Conservation (phyloP, 192 early-diverging fungal genomes). For the Rhizophlyctis rosea region DNA sequence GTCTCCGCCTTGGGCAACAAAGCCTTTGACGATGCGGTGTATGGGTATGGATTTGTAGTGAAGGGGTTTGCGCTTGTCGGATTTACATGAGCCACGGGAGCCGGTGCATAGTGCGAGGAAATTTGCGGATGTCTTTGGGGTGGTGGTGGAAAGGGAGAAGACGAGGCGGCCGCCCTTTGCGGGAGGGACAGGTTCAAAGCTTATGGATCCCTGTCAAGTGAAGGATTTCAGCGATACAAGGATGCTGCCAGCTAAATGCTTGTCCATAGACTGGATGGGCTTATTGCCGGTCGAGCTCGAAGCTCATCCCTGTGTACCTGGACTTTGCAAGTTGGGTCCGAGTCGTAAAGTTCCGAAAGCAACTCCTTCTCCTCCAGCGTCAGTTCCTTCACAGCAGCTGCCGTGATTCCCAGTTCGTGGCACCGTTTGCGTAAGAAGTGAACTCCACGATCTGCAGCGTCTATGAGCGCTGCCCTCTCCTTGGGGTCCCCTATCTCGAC, state of each 20-base stretch:
- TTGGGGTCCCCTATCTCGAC: constrained; percentile 18
- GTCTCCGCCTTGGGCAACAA: constrained; percentile 86
- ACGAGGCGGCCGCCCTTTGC: constrained; percentile 65
- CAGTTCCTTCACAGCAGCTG: not conserved
- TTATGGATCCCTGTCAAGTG: constrained; percentile 11
- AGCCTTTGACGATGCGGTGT: constrained; percentile 70
- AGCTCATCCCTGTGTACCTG: not conserved
- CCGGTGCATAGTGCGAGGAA: constrained; percentile 82
- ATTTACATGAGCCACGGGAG: constrained; percentile 59
- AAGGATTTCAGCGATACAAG: constrained; percentile 1
- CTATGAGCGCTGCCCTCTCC: not conserved
- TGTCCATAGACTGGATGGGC: not conserved
- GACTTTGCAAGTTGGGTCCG: constrained; percentile 8
- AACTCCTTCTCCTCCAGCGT: constrained; percentile 21
- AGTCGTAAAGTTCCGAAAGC: constrained; percentile 7
- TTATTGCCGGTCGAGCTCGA: not conserved
- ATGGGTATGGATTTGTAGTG: constrained; percentile 69
- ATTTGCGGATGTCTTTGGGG: constrained; percentile 71
- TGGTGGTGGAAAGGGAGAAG: constrained; percentile 58
- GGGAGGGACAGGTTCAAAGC: constrained; percentile 6
- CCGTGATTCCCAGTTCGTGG: constrained; percentile 2
- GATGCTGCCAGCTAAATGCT: not conserved
- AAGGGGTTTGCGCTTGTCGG: constrained; percentile 71
- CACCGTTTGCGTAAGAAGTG: constrained; percentile 2
- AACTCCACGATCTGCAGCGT: constrained; percentile 4